Base-by-base conservation (phyloP, 2,329 filamentous ascomycete genomes). In the Malbranchea zuffiana region DNA sequence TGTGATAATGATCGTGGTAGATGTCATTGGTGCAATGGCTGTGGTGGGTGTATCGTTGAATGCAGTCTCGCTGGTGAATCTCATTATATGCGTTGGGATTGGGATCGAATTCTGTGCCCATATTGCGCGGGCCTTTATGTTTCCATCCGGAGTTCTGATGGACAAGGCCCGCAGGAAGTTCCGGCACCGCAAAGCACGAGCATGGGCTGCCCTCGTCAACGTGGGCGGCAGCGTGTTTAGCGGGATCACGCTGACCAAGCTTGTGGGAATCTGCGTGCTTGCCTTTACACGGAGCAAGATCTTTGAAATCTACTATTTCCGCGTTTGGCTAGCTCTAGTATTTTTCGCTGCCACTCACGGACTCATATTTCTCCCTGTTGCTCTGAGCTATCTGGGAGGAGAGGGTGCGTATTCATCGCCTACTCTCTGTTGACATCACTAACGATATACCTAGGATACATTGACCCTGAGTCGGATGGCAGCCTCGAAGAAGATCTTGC, bases 271-370 rank as follows among this genome's bases (percentile, higher is more conserved):
- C 0, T 80, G 73, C 30, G 90, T 98, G 23, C 68, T 98, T 13
- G 90, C 90, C 0, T 98, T 95, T 53, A 98, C 90, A 5, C 70
- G 83, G 35, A 93, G 84, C 59, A 98, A 96, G 74, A 98, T 98
- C 54, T 98, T 98, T 52, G 92, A 98, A 66, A 85, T 98, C 40
- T 98, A 98, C 64, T 98, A 98, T 62, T 98, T 98, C 71, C 75
- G 90, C 28, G 82, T 98, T 28, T 98, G 90, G 90, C 67, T 95
- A 12, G 81, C 87, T 5, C 72, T 98, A 37, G 87, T 98, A 7
- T 58, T 92, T 6, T 88, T 94, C 58, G 92, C 87, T 2, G 84
- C 84, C 5, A 71, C 79, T 6, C 90, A 98, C 58, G 85, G 90
- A 1, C 68, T 98, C 32, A 73, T 98, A 5, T 93, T 96, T 58